Conservation (phyloP, 2,329 filamentous ascomycete species). For the Lasiodiplodia hormozganensis region DNA sequence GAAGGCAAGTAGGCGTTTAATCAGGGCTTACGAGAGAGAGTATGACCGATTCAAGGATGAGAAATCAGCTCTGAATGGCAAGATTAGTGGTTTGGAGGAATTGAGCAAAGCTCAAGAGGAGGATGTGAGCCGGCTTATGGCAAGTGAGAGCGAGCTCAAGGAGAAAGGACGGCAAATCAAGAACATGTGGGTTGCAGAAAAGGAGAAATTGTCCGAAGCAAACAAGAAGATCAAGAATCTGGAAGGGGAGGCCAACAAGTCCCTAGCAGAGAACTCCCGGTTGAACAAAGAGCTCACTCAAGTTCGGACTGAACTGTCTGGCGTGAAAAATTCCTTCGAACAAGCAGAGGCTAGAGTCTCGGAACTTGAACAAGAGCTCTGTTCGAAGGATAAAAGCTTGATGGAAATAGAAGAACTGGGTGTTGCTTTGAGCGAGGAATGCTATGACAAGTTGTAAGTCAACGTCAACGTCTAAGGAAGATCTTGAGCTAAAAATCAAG, state of each 20-base stretch:
- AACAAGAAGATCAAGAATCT: neutral
- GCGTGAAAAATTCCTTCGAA: neutral
- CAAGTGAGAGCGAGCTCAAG: neutral
- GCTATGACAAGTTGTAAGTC: neutral
- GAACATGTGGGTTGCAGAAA: neutral
- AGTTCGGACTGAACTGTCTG: neutral
- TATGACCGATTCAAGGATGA: conserved; percentile 7
- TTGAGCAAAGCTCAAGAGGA: neutral
- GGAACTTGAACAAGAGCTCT: conserved; percentile 2
- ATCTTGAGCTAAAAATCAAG: neutral
- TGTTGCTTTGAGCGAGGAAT: neutral
- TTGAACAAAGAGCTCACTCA: neutral
- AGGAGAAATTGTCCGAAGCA: conserved; percentile 5
- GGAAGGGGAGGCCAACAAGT: neutral
- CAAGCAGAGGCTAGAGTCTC: neutral
- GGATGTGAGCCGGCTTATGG: neutral
- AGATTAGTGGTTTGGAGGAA: neutral
- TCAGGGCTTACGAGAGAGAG: conserved; percentile 7
- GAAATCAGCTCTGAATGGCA: neutral
- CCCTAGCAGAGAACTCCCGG: neutral
- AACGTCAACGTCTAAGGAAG: neutral
- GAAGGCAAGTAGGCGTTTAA: neutral
- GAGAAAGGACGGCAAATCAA: conserved; percentile 16
- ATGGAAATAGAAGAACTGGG: neutral
- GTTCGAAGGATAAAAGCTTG: neutral